phyloP scores from a whole-genome alignment of 768 basidiomycete genomes.

The Trametes gibbosa region DNA sequence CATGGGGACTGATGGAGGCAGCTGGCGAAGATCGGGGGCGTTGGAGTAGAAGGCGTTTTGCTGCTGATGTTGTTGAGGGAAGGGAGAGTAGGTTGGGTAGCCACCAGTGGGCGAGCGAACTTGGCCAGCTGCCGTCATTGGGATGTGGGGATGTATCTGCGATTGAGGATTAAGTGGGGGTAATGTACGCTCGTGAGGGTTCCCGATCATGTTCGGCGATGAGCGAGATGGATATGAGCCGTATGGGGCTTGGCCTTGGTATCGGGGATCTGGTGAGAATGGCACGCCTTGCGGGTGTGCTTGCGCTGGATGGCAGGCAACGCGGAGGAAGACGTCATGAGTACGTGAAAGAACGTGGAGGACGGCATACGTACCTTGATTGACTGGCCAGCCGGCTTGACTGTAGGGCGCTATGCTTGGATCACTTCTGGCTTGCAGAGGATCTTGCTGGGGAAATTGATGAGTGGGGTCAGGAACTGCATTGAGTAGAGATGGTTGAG shows the following conservation, averaged over 20 bases:
- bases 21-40: constrained; percentile 37
- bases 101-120: constrained; percentile 66
- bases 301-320: constrained; percentile 11
- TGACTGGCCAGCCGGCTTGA: constrained; percentile 28
- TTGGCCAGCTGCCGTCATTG: constrained; percentile 23
- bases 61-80: constrained; percentile 36
- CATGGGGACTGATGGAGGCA: constrained; percentile 23
- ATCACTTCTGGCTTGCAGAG: constrained; percentile 59
- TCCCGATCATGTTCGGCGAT: constrained; percentile 46
- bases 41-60: constrained; percentile 32
- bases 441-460: constrained; percentile 63
- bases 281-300: constrained; percentile 20
- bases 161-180: constrained; percentile 45
- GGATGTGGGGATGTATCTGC: constrained; percentile 20
- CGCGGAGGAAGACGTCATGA: constrained; percentile 16
- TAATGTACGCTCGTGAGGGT: constrained; percentile 53
- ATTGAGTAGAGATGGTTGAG: constrained; percentile 56
- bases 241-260: constrained; percentile 42
- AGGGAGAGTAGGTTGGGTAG: constrained; percentile 56
- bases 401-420: constrained; percentile 38
- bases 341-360: constrained; percentile 6
- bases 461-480: constrained; percentile 51
- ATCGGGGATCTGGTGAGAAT: constrained; percentile 44
- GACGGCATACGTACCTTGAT: constrained; percentile 24
- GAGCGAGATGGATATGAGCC: constrained; percentile 47